Conservation (phyloP, 495 filamentous ascomycete genomes). For the Penicillium canariense region DNA sequence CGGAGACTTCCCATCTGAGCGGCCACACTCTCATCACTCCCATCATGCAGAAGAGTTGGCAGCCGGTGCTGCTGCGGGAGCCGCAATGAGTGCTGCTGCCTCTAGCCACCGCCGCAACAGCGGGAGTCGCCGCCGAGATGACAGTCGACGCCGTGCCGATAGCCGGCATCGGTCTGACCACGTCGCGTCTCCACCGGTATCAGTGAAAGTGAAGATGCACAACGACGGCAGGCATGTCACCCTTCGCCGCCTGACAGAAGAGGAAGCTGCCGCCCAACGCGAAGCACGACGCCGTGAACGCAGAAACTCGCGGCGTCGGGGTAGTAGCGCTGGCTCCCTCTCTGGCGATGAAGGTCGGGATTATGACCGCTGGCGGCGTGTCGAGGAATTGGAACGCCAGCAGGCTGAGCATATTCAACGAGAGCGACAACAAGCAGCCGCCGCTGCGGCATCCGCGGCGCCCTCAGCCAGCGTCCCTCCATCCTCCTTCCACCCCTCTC, state of each 20-base stretch:
- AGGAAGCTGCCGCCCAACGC: constrained; percentile 68
- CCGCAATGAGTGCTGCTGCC: constrained; percentile 27
- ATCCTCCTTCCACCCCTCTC: constrained; percentile 28
- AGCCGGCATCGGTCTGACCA: constrained; percentile 39
- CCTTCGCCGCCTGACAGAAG: constrained; percentile 72
- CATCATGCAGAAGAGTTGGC: constrained; percentile 37
- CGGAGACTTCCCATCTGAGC: constrained; percentile 54
- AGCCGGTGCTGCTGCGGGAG: constrained; percentile 27
- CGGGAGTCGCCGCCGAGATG: constrained; percentile 5
- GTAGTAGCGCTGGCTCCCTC: constrained; percentile 45
- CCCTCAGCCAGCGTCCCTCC: constrained; percentile 31
- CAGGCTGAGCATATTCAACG: constrained; percentile 50
- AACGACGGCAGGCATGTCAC: constrained; percentile 79
- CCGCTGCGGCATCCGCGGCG: constrained; percentile 23
- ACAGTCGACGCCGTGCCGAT: too few relatives aligned
- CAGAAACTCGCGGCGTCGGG: constrained; percentile 40
- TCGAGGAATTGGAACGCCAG: constrained; percentile 49
- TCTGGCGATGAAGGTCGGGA: constrained; percentile 43
- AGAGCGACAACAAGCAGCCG: constrained; percentile 39
- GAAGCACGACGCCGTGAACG: constrained; percentile 51
- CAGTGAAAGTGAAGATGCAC: constrained; percentile 78
- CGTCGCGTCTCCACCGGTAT: constrained; percentile 61
- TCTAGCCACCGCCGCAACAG: constrained; percentile 38
- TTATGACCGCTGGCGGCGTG: constrained; percentile 50
- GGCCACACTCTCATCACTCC: constrained; percentile 23